Conservation (phyloP, 306 rosid genomes). For the Dalbergia oliveri region DNA sequence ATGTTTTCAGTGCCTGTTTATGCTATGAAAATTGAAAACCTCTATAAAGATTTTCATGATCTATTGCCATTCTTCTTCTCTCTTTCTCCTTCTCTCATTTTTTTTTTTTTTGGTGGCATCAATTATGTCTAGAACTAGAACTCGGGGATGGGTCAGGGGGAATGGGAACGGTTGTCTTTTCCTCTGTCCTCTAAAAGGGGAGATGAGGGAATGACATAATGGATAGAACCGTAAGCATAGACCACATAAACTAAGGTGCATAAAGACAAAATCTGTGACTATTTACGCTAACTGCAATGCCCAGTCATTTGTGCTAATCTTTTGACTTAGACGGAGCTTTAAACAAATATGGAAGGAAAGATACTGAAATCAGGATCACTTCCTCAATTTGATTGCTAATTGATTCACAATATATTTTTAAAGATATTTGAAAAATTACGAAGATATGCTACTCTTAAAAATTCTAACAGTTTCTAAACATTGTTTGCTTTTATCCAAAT, state of each 20-base stretch:
- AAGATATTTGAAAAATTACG: background rate
- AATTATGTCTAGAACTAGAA: background rate
- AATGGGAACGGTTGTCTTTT: background rate
- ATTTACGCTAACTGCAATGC: background rate
- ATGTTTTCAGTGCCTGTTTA: background rate
- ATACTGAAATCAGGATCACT: background rate
- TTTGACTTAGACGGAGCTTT: background rate
- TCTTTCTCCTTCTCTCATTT: no score
- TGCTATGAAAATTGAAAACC: background rate
- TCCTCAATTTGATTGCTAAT: background rate
- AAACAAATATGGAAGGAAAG: no score
- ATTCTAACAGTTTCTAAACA: background rate
- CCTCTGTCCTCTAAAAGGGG: background rate
- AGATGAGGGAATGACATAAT: background rate
- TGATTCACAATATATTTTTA: background rate
- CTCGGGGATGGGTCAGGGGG: background rate
- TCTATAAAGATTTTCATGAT: no score
- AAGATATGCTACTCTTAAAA: background rate
- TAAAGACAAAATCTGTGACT: background rate
- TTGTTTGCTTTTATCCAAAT: constrained; percentile 6
- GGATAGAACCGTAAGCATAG: background rate
- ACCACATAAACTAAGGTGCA: background rate
- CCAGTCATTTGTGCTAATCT: background rate
- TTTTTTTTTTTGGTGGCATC: background rate
- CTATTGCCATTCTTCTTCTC: no score